These are phyloP conservation scores for Pseudoperonospora humuli DNA, from an alignment of 352 stramenopile species.

Conservation along the genomic window DNA sequence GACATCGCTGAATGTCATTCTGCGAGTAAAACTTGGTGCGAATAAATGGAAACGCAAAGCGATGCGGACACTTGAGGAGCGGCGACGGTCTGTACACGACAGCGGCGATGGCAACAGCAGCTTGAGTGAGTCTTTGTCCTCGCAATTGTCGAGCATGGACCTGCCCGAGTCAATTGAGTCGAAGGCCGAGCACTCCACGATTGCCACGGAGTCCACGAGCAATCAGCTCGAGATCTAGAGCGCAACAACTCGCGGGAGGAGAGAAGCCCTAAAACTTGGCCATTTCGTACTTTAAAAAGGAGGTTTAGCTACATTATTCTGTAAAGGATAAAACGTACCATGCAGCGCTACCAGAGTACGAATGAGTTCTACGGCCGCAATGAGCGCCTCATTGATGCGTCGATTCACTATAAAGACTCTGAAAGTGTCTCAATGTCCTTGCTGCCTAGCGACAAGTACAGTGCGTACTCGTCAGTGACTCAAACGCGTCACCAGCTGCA, in stretches of 20 bases:
- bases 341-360: conserved; percentile 23
- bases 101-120: conserved; percentile 11
- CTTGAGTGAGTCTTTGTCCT: conserved; percentile 14
- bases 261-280: too few relatives aligned
- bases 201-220: conserved; percentile 5
- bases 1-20: conserved; percentile 56
- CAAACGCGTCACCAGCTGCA: conserved; percentile 19
- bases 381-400: conserved; percentile 7
- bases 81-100: conserved; percentile 28
- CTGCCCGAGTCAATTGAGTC: conserved; percentile 19
- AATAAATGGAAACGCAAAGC: conserved; percentile 77
- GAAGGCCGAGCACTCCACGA: conserved; percentile 13
- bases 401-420: conserved; percentile 17
- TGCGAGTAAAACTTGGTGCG: conserved; percentile 68
- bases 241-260: too few relatives aligned
- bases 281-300: too few relatives aligned
- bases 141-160: conserved; percentile 18
- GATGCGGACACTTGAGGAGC: conserved; percentile 47
- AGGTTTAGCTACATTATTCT: too few relatives aligned
- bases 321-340: too few relatives aligned
- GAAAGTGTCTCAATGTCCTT: conserved; percentile 2
- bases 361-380: conserved; percentile 14
- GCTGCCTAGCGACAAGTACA: conserved; percentile 9
- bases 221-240: conserved; percentile 47
- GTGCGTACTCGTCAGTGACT: conserved; percentile 13